Base-by-base conservation (phyloP, 1,284 basidiomycete genomes). In the Irpex sp. region DNA sequence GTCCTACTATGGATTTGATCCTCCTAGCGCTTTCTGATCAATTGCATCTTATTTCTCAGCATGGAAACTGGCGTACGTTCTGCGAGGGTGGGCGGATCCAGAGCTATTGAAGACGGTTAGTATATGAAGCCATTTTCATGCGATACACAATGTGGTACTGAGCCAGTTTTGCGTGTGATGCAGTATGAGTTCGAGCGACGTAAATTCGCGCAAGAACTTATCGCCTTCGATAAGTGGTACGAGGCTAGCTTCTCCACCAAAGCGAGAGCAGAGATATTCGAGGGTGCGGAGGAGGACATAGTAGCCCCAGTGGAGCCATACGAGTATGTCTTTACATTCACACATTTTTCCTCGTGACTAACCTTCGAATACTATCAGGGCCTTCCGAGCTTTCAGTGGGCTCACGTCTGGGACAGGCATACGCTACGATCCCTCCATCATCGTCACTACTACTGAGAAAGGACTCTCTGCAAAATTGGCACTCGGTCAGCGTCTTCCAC, bases 171-270 rank as follows among this genome's bases (percentile, higher is more conserved):
- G 65, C 22, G 45, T 10, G 22, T 63, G 3, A 32, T 45, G 32
- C 58, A 94, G 89, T 94, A 95, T 76, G 90, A 94, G 77, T 78
- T 85, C 49, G 94, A 95, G 77, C 86, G 94, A 49, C 86, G 89
- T 64, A 88, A 89, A 79, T 95, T 91, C 74, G 94, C 93, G 0
- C 89, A 93, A 79, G 92, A 96, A 74, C 85, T 97, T 67, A 96
- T 96, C 75, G 80, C 88, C 69, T 96, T 96, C 75, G 95, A 97
- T 80, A 90, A 90, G 78, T 83, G 91, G 75, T 95, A 92, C 77
- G 88, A 93, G 1, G 85, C 87, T 15, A 81, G 96, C 22, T 95
- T 96, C 80, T 94, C 92, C n/a, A 91, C 90, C 66, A 95, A 94
- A 80, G 90, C 93, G 7, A 84, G 86, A 13, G 20, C 66, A 24